phyloP scores from a whole-genome alignment of 1,284 basidiomycete species.

The Rhodotorula sp. region DNA sequence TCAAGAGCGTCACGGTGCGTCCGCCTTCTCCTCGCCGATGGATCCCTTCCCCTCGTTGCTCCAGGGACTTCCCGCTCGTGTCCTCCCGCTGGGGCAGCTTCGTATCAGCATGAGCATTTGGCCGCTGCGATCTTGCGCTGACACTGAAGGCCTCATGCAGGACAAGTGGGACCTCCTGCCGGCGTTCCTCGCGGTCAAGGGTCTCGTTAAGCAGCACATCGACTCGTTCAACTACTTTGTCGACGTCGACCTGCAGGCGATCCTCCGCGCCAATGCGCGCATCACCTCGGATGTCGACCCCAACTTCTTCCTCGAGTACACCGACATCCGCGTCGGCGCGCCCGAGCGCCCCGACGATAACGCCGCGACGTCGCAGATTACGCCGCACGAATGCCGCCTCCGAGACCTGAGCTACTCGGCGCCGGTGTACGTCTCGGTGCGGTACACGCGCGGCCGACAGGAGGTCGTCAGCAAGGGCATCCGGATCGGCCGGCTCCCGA shows the following conservation, averaged over 20 bases:
- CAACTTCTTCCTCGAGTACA: conserved; percentile 95
- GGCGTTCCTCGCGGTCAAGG: conserved; percentile 93
- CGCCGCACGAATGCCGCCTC: conserved; percentile 95
- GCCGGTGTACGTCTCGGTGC: conserved; percentile 90
- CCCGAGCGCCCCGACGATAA: conserved; percentile 85
- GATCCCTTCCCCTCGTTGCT: no score
- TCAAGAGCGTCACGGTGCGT: conserved; percentile 58
- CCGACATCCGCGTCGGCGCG: conserved; percentile 87
- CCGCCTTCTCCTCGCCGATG: background rate
- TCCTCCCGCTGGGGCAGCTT: no score
- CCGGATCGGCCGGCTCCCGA: conserved; percentile 87
- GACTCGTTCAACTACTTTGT: conserved; percentile 99
- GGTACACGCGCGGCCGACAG: conserved; percentile 90
- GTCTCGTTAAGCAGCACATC: conserved; percentile 98
- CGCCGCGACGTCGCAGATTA: conserved; percentile 78
- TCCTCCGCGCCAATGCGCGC: conserved; percentile 88
- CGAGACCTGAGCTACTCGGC: conserved; percentile 96
- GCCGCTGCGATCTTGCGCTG: no score
- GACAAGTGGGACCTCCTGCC: conserved; percentile 97
- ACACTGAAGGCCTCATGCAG: no score
- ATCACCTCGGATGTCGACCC: conserved; percentile 97
- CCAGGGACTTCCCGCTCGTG: no score
- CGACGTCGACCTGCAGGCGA: conserved; percentile 94
- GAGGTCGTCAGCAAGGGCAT: conserved; percentile 82
- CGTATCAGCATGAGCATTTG: no score